These are phyloP conservation scores for Clavispora santaluciae DNA, from an alignment of 805 yeast genomes.

Conservation along the genomic window DNA sequence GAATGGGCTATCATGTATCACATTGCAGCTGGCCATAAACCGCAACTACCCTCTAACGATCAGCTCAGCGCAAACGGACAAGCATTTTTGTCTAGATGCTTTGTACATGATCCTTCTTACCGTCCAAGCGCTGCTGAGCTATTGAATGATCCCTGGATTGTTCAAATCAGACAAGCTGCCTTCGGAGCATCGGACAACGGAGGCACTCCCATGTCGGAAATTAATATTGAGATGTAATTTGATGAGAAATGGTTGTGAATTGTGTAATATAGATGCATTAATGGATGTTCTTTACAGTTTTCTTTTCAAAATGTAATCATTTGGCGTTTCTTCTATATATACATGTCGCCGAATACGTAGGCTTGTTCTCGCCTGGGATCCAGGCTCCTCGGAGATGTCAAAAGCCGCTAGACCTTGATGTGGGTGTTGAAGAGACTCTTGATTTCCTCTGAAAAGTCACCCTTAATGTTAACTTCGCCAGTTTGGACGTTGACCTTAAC, in stretches of 20 bases:
- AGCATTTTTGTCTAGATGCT: slow-evolving; percentile 65
- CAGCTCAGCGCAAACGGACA: slow-evolving; percentile 75
- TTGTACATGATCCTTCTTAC: slow-evolving; percentile 75
- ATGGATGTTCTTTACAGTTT: slow-evolving; percentile 1
- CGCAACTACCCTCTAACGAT: slow-evolving; percentile 74
- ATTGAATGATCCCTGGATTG: slow-evolving; percentile 86
- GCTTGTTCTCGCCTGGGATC: not conserved
- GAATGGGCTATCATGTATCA: slow-evolving; percentile 99
- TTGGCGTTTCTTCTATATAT: not conserved
- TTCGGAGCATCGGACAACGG: slow-evolving; percentile 42
- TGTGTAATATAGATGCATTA: too few species aligned
- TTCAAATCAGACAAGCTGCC: slow-evolving; percentile 63
- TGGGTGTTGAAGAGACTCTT: slow-evolving; percentile 23
- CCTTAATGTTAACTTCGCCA: slow-evolving; percentile 38
- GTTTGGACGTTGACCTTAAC: slow-evolving; percentile 29
- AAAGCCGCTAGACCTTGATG: not conserved
- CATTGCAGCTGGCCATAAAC: slow-evolving; percentile 91
- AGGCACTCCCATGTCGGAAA: slow-evolving; percentile 34
- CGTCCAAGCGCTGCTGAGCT: slow-evolving; percentile 83
- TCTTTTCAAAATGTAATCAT: not conserved
- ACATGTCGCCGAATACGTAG: not conserved
- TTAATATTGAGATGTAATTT: not conserved
- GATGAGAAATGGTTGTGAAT: not conserved
- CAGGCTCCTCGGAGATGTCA: not conserved
- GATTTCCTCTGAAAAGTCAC: slow-evolving; percentile 31